Base-by-base conservation (phyloP, 805 yeast species). In the Teunomyces gatunensis region DNA sequence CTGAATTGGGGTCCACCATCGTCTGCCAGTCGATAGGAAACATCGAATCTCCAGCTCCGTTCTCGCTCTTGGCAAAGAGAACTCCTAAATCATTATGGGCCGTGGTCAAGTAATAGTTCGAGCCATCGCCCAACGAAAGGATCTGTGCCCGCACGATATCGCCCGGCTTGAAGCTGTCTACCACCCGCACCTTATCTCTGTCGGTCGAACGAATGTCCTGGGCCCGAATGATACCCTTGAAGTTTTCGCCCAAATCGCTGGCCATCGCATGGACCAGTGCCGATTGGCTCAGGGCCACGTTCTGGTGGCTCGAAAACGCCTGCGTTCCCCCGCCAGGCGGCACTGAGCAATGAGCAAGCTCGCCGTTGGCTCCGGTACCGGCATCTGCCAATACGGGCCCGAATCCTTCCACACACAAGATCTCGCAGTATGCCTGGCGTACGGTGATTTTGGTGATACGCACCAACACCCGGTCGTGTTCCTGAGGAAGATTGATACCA, bases 21-120 rank as follows among this genome's bases (percentile, higher is more conserved):
- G 89, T 87, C 67, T 89, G 91, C 97, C 98, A 94, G 67, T 94
- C 98, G 37, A 89, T 68, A 2, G 99, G 95, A 56, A 84, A 85
- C 89, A 94, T 81, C 47, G 83, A 67, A 32, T 80, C 83, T 2
- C 96, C 96, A 9, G 77, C 72, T 3, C 83, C 82, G 13, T 84
- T 85, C 52, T 77, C 80, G 37, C 85, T 78, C 51, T 78, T 81
- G 4, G 98, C 97, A 64, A 91, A 87, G 1, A 94, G 84, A 3
- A 94, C 99, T 2, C 99, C 99, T 34, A 92, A 71, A 59, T 92
- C 96, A 64, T 92, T 89, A 52, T 85, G 75, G 2, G 97, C 95
- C 0, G 99, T 94, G 5, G 89, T 79, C 52, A 94, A 71, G 64
- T 91, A 94, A 62, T 91, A 94, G 63, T 89, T 88, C 15, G 86